Base-by-base conservation (phyloP, 805 yeast species). In the Candida nemodendra region DNA sequence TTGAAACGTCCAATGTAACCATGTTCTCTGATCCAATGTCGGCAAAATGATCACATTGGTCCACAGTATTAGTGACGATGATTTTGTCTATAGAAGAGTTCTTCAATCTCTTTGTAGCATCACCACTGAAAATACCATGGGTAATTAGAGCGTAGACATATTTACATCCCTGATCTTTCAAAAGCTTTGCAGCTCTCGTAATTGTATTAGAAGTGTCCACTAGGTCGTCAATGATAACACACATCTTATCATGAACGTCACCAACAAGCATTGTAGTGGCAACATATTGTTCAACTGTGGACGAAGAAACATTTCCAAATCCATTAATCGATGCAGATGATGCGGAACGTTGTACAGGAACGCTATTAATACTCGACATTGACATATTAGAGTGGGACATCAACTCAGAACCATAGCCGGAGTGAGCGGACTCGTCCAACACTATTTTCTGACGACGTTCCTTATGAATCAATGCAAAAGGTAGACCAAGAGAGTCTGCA, bases 231-330 rank as follows among this genome's bases (percentile, higher is more conserved):
- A 93, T 74, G 33, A 93, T 66, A n/a, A 93, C 84, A 61, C 97
- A 95, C 2, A 79, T 86, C 53, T 84, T 80, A 50, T 78, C 88
- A 43, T 76, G 75, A 24, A 93, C 98, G 56, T 91, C 95, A 27
- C 99, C 99, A 18, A 93, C 99, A 15, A 93, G 75, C 95, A 93
- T 89, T 2, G 96, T 86, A 1, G 95, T 84, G 27, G 95, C 91
- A 29, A 79, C 57, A 25, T 59, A 50, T 36, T 51, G 57, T 23
- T 61, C 61, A 22, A 21, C 39, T 5, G 35, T 24, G n/a, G 32
- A 28, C 9, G 41, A 11, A 4, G 27, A 11, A 5, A 27, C 26
- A n/a, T 27, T 23, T 4, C 31, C 43, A 8, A 34, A 24, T 4
- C 40, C 47, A 22, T 36, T 40, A 15, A 35, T 27, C 14, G 47